Evolutionary conservation across 768 basidiomycete species (phyloP), one percentile per base, ranked within the genome.

Genomic region (Boletus rufocinnamomeus): DNA sequence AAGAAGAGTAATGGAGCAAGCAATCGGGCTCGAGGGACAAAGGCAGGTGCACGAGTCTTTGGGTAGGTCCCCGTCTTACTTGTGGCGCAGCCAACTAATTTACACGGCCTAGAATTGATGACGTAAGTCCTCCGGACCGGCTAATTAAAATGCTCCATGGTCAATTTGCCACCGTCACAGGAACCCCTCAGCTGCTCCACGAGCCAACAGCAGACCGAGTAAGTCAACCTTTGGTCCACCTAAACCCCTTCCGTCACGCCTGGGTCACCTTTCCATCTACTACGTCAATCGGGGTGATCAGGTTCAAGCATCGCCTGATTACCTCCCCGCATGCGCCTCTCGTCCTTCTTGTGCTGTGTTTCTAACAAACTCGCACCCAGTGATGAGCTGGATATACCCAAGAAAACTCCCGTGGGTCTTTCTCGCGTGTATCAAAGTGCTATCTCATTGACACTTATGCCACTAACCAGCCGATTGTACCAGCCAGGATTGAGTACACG

Each of bases 301-400:
- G 66, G 63, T 51, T 59, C 64, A 57, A 61, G 61, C 56, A 64
- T 51, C 52, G n/a, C 59, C 68, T 63, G 57, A 64, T 71, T 63
- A 71, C 71, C 59, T 70, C 63, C 73, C 68, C 66, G 59, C 81
- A 89, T 90, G 88, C 79, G 70, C 72, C 74, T 86, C 70, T 80
- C 78, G 65, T 83, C 81, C 63, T 71, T 88, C 41, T 71, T 87
- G 70, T 88, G 87, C 73, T 89, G 84, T 69, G 78, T 77, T 73
- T 82, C 85, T 81, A 77, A 82, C 75, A 72, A 76, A 66, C 73
- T 76, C 72, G 67, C 75, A 64, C 75, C 78, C 75, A 84, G 84
- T 68, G 79, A 83, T 66, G 79, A 78, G 59, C 76, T 77, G 61
- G 69, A 71, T 28, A 65, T 64, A 19, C 64, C 62, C n/a, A 72